phyloP scores from a whole-genome alignment of 805 yeast genomes.

The Yamadazyma sp. region DNA sequence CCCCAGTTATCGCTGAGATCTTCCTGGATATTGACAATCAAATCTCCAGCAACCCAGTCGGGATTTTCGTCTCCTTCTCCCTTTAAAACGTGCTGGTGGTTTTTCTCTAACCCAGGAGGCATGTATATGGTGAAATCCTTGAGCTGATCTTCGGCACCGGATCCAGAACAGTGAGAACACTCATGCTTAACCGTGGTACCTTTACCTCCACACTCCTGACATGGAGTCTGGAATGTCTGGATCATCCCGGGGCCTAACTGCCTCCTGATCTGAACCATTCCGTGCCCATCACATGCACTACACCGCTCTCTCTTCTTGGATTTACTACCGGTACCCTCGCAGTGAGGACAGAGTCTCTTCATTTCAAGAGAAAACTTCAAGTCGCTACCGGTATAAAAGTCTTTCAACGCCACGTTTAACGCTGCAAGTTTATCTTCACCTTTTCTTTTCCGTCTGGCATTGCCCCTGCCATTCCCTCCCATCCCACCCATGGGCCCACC shows the following conservation, averaged over 20 bases:
- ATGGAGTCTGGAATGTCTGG: slow-evolving; percentile 76
- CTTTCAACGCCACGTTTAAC: slow-evolving; percentile 57
- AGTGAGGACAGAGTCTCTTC: slow-evolving; percentile 72
- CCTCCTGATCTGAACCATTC: slow-evolving; percentile 60
- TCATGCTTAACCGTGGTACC: slow-evolving; percentile 65
- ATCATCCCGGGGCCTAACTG: slow-evolving; percentile 90
- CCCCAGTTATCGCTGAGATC: slow-evolving; percentile 64
- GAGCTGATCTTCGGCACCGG: slow-evolving; percentile 54
- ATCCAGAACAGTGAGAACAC: slow-evolving; percentile 73
- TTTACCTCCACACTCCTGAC: slow-evolving; percentile 78
- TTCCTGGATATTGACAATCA: slow-evolving; percentile 63
- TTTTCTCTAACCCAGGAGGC: slow-evolving; percentile 68
- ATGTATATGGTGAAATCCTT: slow-evolving; percentile 63
- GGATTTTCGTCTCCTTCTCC: slow-evolving; percentile 88
- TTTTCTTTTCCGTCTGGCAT: slow-evolving; percentile 44
- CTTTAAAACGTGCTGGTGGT: slow-evolving; percentile 53
- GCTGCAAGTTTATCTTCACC: slow-evolving; percentile 65
- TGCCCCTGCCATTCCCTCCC: slow-evolving; percentile 11
- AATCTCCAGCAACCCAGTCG: slow-evolving; percentile 78
- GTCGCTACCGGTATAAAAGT: slow-evolving; percentile 69
- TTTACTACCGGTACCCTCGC: slow-evolving; percentile 82
- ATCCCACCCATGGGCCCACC: slow-evolving; percentile 25
- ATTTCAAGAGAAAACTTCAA: slow-evolving; percentile 61
- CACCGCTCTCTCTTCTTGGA: slow-evolving; percentile 74
- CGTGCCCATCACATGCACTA: slow-evolving; percentile 70